Evolutionary conservation across 2,329 filamentous ascomycete species (phyloP), one percentile per base, ranked within the genome.

Genomic region (Periconia digitata): DNA sequence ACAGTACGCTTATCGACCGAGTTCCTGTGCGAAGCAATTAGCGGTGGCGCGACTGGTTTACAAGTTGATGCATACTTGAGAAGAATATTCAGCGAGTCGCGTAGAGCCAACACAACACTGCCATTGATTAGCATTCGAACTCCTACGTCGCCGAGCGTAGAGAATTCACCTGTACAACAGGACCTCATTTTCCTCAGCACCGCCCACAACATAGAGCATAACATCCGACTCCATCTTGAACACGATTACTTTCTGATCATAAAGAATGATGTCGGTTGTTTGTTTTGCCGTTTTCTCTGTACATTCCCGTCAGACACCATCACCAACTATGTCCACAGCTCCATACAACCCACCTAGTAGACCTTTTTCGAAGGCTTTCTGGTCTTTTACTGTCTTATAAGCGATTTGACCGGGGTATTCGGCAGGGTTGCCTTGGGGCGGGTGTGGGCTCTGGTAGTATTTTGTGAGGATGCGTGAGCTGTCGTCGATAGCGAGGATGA

Each of bases 141-240:
- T 8, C 20, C 12, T 29, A 17, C 27, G 15, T 10, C 15, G 8
- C 36, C 50, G 2, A 32, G n/a, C 3, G 27, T 27, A 12, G 24
- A n/a, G n/a, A 27, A 27, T 27, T 32, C 62, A 69, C 67, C 73
- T 96, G 78, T 96, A 97, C 44, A 99, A 81, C 71, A 99, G 79
- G 46, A 99, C 89, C 77, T 99, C 94, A 73, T 97, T 99, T 81
- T 99, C 94, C 44, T 96, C 90, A 44, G 89, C 82, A 27, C 66
- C 85, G 57, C 92, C 92, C 10, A 99, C 89, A 21, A 97, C 88
- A 71, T 97, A 97, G 39, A 89, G 84, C 87, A 96, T 96, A 48
- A 97, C 89, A 72, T 99, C 94, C 62, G 89, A 91, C 79, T 99
- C 94, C 77, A 88, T 88, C 84, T 99, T 99, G 81, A 96, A 99